phyloP scores from a whole-genome alignment of 2,329 filamentous ascomycete species.

The Cytospora paraplurivora region DNA sequence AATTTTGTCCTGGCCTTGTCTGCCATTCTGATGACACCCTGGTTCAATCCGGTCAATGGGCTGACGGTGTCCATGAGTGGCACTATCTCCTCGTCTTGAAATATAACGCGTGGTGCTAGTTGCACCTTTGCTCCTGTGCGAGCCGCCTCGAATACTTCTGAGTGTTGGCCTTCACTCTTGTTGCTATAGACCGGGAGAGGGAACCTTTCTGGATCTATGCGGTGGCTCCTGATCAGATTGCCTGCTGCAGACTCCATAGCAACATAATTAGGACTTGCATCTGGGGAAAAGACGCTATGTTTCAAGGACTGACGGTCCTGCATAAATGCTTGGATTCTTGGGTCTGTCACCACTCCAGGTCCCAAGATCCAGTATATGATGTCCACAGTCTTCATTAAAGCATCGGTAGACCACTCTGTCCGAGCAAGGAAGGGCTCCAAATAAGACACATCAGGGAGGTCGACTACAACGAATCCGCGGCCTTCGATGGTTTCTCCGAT shows the following conservation, averaged over 20 bases:
- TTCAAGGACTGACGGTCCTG: conserved; percentile 58
- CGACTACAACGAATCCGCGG: conserved; percentile 75
- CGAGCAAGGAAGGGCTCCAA: conserved; percentile 69
- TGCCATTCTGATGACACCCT: conserved; percentile 56
- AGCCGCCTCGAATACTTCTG: conserved; percentile 41
- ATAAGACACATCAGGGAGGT: conserved; percentile 72
- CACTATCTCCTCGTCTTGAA: conserved; percentile 50
- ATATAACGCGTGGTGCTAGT: conserved; percentile 49
- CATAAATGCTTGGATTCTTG: conserved; percentile 70
- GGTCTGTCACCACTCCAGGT: conserved; percentile 63
- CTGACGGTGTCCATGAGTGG: conserved; percentile 51
- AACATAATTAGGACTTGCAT: conserved; percentile 75
- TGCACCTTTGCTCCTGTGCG: conserved; percentile 48
- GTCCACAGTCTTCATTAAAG: conserved; percentile 67
- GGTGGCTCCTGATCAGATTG: conserved; percentile 68
- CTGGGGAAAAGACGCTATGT: conserved; percentile 77
- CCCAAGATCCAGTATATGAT: conserved; percentile 83
- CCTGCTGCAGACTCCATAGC: conserved; percentile 66
- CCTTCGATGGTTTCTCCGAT: conserved; percentile 68
- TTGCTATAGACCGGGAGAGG: conserved; percentile 69
- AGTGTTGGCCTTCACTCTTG: conserved; percentile 30
- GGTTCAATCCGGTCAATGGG: conserved; percentile 44
- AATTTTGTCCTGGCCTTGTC: conserved; percentile 47
- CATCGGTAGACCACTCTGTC: conserved; percentile 68
- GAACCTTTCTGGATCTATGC: conserved; percentile 75